These are phyloP conservation scores for Jatropha curcas DNA, from an alignment of 345 rosid species.

Conservation along the genomic window DNA sequence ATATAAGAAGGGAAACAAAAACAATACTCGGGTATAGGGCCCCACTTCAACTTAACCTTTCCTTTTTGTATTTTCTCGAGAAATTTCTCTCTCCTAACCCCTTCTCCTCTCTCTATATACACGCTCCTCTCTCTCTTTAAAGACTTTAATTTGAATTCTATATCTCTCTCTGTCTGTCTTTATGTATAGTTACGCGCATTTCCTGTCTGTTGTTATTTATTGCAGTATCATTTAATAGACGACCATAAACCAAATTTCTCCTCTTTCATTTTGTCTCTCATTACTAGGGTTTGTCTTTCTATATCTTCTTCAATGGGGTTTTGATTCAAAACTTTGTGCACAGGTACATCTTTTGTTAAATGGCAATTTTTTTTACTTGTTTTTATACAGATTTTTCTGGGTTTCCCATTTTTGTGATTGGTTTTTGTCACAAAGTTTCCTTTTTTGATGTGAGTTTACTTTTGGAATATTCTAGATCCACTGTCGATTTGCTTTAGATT, in stretches of 20 bases:
- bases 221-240: conserved; percentile 3
- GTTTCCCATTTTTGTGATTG: not conserved
- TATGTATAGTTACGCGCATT: conserved; percentile 17
- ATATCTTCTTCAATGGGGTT: not conserved
- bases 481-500: conserved; percentile 1
- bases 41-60: conserved; percentile 13
- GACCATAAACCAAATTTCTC: not conserved
- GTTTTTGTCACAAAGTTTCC: conserved; percentile 7
- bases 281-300: not conserved
- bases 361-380: not conserved
- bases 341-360: conserved; percentile 8
- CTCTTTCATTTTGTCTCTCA: not conserved
- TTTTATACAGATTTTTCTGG: not conserved
- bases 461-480: conserved; percentile 28
- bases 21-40: conserved; percentile 6
- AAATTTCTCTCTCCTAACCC: conserved; percentile 34
- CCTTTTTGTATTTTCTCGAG: conserved; percentile 61
- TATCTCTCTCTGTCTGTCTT: not conserved
- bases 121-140: not conserved
- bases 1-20: too few species aligned
- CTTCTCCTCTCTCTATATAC: not conserved
- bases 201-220: conserved; percentile 1
- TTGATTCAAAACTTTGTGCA: not conserved
- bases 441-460: not conserved
- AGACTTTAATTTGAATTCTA: conserved; percentile 14